A percentile compares a stretch with the other conserved stretches of the same genome.
phyloP scores from a whole-genome alignment of 768 basidiomycete genomes.

The Boletus insuetus region DNA sequence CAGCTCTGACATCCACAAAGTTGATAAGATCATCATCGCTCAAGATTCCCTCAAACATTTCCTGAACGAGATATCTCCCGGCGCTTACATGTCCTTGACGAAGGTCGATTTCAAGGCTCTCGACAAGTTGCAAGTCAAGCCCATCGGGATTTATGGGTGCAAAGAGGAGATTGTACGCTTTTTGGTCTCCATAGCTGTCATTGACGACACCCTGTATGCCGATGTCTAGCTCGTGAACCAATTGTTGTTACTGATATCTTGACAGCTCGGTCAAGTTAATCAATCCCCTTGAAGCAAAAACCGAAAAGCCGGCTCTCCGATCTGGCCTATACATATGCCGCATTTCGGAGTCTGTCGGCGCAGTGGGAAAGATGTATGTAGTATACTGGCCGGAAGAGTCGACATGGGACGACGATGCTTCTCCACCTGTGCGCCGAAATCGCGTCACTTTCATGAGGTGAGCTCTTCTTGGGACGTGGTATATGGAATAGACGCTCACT shows the following conservation, averaged over 20 bases:
- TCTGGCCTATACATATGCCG: conserved; percentile 51
- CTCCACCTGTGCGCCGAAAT: conserved; percentile 47
- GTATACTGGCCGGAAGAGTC: conserved; percentile 63
- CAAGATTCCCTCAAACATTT: conserved; percentile 49
- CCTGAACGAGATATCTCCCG: conserved; percentile 47
- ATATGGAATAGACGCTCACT: neutral
- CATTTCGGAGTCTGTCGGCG: neutral
- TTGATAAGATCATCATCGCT: conserved; percentile 62
- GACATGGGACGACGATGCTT: conserved; percentile 54
- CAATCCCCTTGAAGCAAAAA: neutral
- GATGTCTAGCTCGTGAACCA: neutral
- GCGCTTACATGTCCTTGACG: conserved; percentile 52
- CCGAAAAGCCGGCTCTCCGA: conserved; percentile 32
- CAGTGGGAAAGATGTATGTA: conserved; percentile 37
- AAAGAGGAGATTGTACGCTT: conserved; percentile 49
- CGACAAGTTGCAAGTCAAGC: conserved; percentile 44
- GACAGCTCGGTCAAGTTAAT: conserved; percentile 14
- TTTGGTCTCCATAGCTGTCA: conserved; percentile 34
- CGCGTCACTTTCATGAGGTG: conserved; percentile 62
- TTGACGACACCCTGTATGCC: conserved; percentile 42
- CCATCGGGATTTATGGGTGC: conserved; percentile 57
- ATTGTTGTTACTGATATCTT: neutral
- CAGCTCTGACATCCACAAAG: conserved; percentile 28
- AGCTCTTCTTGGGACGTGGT: neutral
- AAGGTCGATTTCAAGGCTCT: conserved; percentile 56